These are phyloP conservation scores for Larix kaempferi DNA, from an alignment of 75 land plant species.

Conservation along the genomic window DNA sequence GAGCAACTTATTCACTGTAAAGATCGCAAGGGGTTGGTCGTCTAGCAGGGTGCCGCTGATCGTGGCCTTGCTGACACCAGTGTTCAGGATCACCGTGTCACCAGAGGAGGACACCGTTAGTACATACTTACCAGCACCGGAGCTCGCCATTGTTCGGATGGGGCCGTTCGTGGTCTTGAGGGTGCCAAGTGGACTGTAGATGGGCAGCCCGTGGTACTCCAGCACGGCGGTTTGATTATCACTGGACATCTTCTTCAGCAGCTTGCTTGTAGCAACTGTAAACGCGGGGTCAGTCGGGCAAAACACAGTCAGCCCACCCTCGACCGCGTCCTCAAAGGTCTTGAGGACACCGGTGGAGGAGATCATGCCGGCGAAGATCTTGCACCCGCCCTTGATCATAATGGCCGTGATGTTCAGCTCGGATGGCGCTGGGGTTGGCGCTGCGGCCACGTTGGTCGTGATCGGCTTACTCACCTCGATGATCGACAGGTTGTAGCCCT, in stretches of 20 bases:
- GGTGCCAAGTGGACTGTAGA: constrained; percentile 32
- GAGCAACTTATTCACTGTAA: constrained; percentile 38
- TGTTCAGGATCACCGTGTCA: constrained; percentile 33
- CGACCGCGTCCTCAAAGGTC: constrained; percentile 21
- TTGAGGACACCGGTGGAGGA: constrained; percentile 1
- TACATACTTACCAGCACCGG: constrained; percentile 19
- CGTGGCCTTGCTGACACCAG: constrained; percentile 37
- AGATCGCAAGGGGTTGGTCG: constrained; percentile 38
- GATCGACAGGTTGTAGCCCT: constrained; percentile 65
- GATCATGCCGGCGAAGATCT: constrained; percentile 45
- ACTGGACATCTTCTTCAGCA: constrained; percentile 39
- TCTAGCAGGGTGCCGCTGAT: constrained; percentile 41
- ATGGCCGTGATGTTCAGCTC: constrained; percentile 30
- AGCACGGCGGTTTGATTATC: constrained; percentile 27
- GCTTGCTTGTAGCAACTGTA: constrained; percentile 23
- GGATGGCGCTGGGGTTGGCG: constrained; percentile 36
- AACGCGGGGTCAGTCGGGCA: constrained; percentile 57
- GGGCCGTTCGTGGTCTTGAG: constrained; percentile 49
- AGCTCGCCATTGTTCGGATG: constrained; percentile 49
- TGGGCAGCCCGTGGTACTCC: constrained; percentile 38
- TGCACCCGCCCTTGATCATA: constrained; percentile 46
- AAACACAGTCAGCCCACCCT: constrained; percentile 58
- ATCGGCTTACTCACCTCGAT: constrained; percentile 50
- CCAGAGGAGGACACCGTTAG: constrained; percentile 42
- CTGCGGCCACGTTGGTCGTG: constrained; percentile 36